Conservation (phyloP, 2,329 filamentous ascomycete species). For the Claviceps sp. region DNA sequence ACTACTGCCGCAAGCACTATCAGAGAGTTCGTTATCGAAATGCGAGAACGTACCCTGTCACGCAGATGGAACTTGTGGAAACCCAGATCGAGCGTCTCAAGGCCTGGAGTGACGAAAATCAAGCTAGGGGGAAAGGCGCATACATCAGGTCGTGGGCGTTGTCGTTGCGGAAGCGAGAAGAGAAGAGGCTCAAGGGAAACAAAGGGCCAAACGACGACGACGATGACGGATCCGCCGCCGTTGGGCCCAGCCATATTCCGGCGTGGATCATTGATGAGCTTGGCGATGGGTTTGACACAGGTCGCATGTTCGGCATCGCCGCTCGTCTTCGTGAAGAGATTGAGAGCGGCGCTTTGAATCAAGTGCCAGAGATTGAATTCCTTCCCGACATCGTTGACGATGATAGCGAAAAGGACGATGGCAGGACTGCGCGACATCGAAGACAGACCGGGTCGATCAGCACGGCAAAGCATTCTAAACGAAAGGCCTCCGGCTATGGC, state of each 20-base stretch:
- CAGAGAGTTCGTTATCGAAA: slow-evolving; percentile 63
- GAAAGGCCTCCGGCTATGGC: slow-evolving; percentile 11
- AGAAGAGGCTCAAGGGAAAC: slow-evolving; percentile 34
- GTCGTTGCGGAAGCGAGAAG: slow-evolving; percentile 50
- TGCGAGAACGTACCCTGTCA: slow-evolving; percentile 42
- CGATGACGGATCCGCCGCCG: slow-evolving; percentile 12
- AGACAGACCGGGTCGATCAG: slow-evolving; percentile 9
- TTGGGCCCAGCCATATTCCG: slow-evolving; percentile 29
- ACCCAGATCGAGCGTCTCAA: slow-evolving; percentile 50
- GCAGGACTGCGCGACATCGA: slow-evolving; percentile 12
- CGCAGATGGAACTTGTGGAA: slow-evolving; percentile 51
- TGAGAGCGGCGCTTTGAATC: slow-evolving; percentile 23
- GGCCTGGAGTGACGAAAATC: slow-evolving; percentile 44
- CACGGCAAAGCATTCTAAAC: slow-evolving; percentile 11
- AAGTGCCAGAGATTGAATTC: slow-evolving; percentile 46
- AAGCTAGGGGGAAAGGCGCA: slow-evolving; percentile 15
- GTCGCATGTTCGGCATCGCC: slow-evolving; percentile 33
- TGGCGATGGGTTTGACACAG: slow-evolving; percentile 32
- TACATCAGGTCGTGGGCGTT: slow-evolving; percentile 41
- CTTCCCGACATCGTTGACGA: slow-evolving; percentile 38
- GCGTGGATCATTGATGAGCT: slow-evolving; percentile 35
- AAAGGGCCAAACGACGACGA: slow-evolving; percentile 17
- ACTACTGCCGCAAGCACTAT: slow-evolving; percentile 72
- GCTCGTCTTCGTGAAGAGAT: slow-evolving; percentile 32
- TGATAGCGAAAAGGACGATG: slow-evolving; percentile 14